Base-by-base conservation (phyloP, 768 basidiomycete genomes). In the Lactifluus hygrophoroides region DNA sequence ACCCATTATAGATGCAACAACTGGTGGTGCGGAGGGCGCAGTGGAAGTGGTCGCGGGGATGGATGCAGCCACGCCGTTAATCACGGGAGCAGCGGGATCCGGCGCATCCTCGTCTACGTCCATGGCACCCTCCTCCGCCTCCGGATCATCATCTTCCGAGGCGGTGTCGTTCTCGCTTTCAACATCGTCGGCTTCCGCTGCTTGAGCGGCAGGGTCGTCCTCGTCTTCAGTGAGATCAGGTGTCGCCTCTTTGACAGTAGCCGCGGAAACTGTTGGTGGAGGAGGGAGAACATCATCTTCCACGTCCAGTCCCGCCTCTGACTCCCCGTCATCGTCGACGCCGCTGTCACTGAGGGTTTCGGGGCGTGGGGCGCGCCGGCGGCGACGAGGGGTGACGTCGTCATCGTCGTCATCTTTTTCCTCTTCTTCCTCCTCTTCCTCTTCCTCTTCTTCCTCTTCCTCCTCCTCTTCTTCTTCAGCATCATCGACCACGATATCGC, bases 201-300 rank as follows among this genome's bases (percentile, higher is more conserved):
- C 64, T 42, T 64, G 67, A 1, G 66, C 67, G 14, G 59, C 69
- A 40, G 72, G 70, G 45, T 69, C 70, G 49, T 71, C 70, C 47
- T 73, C 71, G 54, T 72, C 73, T 61, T 72, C 72, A 38, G 68
- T 66, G 55, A 66, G 65, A 37, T 69, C 67, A 27, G 68, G 66
- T 13, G 70, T 68, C 14, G 60, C 44, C 23, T 54, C 64, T 46
- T 68, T 66, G 38, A 64, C 62, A 7, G 61, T 37, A 17, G 32
- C 34, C 42, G 37, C 32, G 51, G 65, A 50, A 43, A 46, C 48
- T 43, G 49, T 59, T 53, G 53, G 66, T 53, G 47, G 67, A 66
- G 46, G 61, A 40, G 62, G 65, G 32, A 73, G 74, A 23, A 72
- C 71, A 14, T 75, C 80, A 48, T 76, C 75, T 40, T 75, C 75